Conservation (phyloP, 257 asterid genomes). For the Solanum sejunctum region DNA sequence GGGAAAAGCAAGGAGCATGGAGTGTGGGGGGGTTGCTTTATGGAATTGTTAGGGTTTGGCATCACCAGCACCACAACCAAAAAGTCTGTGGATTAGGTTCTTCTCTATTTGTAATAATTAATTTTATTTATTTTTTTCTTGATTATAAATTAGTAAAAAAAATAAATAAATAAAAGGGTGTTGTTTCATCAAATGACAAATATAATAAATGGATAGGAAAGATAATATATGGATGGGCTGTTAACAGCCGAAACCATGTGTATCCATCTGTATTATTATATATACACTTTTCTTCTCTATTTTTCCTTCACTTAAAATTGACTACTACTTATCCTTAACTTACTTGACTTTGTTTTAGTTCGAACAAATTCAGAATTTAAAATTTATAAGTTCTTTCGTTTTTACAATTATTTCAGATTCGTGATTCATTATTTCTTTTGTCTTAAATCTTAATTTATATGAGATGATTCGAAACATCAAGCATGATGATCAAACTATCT, state of each 20-base stretch:
- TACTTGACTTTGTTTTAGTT: background rate
- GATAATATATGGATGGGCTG: constrained; percentile 21
- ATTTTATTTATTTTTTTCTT: background rate
- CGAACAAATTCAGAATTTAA: background rate
- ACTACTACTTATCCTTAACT: background rate
- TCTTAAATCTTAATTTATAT: background rate
- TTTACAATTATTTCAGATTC: background rate
- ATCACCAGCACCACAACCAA: constrained; percentile 36
- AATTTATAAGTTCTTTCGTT: background rate
- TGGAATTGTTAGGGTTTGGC: background rate
- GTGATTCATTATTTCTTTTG: background rate
- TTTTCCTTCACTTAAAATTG: background rate
- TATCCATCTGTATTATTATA: constrained; percentile 5
- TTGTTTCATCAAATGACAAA: constrained; percentile 31
- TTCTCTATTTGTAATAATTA: background rate
- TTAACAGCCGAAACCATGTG: constrained; percentile 45
- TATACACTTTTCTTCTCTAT: background rate
- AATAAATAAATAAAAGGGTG: background rate
- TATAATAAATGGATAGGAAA: constrained; percentile 56
- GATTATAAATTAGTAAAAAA: background rate
- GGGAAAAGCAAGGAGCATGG: background rate
- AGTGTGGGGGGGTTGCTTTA: background rate
- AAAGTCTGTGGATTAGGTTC: constrained; percentile 55
- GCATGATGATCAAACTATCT: background rate
- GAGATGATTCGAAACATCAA: background rate